Evolutionary conservation across 768 basidiomycete species (phyloP).

Genomic region (Suillus sp.): DNA sequence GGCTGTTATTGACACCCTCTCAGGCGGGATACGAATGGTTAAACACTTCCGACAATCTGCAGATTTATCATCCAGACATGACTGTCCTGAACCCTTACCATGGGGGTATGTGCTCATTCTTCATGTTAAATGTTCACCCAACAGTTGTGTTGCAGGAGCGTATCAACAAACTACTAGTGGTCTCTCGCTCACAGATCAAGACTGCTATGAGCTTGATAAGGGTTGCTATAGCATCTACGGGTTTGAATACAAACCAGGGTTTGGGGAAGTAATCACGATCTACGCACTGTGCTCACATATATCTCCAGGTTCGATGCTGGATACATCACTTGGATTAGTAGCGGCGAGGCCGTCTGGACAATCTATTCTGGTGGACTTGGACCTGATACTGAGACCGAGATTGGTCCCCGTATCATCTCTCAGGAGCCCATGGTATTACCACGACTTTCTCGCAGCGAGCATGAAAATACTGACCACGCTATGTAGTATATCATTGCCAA

Average conservation of each 20-base stretch:
- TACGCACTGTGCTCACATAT: not conserved
- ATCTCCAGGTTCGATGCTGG: conserved; percentile 44
- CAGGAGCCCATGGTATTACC: conserved; percentile 68
- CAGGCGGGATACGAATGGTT: conserved; percentile 47
- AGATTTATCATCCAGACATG: conserved; percentile 39
- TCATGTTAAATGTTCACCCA: conserved; percentile 31
- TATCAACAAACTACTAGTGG: conserved; percentile 45
- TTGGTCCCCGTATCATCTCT: conserved; percentile 59
- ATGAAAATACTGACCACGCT: conserved; percentile 4
- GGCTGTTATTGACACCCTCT: not conserved
- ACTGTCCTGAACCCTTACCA: conserved; percentile 45
- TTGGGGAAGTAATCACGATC: not conserved
- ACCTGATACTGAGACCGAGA: conserved; percentile 52
- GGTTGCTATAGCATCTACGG: conserved; percentile 52
- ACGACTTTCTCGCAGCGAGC: not conserved
- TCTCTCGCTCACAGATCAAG: conserved; percentile 39
- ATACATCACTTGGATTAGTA: conserved; percentile 73
- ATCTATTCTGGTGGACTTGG: conserved; percentile 50
- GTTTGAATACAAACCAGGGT: conserved; percentile 53
- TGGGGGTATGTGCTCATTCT: conserved; percentile 37
- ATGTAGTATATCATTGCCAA: conserved; percentile 68
- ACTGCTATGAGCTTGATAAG: conserved; percentile 44
- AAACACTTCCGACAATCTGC: conserved; percentile 37
- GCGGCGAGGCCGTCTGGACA: conserved; percentile 59
- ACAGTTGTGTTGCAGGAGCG: conserved; percentile 23